Percentiles rank a stretch among this genome's conserved stretches.
Evolutionary conservation across 345 rosid genomes (phyloP).

Genomic region (Melaleuca alternifolia): DNA sequence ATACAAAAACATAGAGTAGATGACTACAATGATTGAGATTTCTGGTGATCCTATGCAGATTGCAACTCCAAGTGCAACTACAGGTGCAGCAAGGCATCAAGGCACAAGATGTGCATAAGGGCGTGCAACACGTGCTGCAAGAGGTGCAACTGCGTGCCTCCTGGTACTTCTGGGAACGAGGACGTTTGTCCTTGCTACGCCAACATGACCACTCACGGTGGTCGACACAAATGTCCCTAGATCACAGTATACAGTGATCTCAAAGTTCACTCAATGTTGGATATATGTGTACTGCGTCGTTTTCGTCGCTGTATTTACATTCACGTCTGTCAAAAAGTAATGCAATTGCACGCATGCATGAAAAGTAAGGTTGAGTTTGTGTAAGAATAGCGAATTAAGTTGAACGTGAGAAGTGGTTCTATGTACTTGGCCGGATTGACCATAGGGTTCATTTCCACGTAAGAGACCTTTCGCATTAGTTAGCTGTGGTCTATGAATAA

Average conservation of each 20-base stretch:
- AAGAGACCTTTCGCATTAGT: neutral
- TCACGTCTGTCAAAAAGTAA: neutral
- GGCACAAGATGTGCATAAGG: slow-evolving; percentile 39
- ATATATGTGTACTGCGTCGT: neutral
- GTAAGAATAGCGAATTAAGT: neutral
- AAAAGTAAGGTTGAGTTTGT: neutral
- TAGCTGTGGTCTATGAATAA: neutral
- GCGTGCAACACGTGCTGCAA: slow-evolving; percentile 45
- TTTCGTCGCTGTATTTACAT: neutral
- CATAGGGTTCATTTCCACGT: neutral
- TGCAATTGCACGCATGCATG: neutral
- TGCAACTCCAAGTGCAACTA: slow-evolving; percentile 26
- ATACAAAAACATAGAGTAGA: neutral
- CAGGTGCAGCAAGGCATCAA: slow-evolving; percentile 38
- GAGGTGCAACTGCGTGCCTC: slow-evolving; percentile 50
- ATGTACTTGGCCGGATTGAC: neutral
- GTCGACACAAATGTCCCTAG: slow-evolving; percentile 34
- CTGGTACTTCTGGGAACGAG: slow-evolving; percentile 33
- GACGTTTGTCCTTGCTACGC: slow-evolving; percentile 40
- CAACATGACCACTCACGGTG: slow-evolving; percentile 35
- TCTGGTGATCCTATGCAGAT: slow-evolving; percentile 8
- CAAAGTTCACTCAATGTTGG: neutral
- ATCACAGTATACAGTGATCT: neutral
- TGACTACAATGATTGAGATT: neutral
- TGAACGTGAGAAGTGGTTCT: neutral